These are phyloP conservation scores for Ganoderma multipileum DNA, from an alignment of 1,284 basidiomycete species.

Conservation along the genomic window DNA sequence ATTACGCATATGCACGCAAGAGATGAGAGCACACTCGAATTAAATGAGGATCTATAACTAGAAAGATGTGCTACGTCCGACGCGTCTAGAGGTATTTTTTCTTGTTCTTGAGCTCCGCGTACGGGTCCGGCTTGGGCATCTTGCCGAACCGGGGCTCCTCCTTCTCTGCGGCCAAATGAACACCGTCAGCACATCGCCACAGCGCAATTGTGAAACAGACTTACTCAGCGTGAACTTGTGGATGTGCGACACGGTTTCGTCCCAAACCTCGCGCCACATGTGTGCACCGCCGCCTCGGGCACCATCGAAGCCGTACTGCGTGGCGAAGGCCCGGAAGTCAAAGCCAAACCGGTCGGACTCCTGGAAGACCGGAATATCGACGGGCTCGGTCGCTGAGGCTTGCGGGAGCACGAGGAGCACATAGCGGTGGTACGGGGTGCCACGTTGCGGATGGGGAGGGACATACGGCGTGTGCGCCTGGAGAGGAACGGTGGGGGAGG, in stretches of 20 bases:
- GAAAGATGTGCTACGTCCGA: constrained; percentile 18
- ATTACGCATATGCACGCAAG: background rate
- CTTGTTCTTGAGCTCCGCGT: constrained; percentile 59
- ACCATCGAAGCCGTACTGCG: constrained; percentile 58
- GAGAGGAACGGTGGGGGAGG: constrained; percentile 47
- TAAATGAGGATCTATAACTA: constrained; percentile 24
- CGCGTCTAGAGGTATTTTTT: constrained; percentile 53
- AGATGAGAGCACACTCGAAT: constrained; percentile 23
- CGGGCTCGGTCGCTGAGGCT: constrained; percentile 42
- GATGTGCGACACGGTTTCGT: constrained; percentile 67
- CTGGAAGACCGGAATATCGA: constrained; percentile 47
- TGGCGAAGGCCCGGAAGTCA: constrained; percentile 68
- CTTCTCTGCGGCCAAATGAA: constrained; percentile 47
- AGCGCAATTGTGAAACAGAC: constrained; percentile 41
- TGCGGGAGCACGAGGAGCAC: constrained; percentile 82
- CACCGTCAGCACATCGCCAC: constrained; percentile 8
- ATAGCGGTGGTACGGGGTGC: constrained; percentile 89
- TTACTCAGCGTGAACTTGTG: constrained; percentile 74
- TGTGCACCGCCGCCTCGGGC: constrained; percentile 73
- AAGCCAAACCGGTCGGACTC: constrained; percentile 61
- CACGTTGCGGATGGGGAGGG: constrained; percentile 88
- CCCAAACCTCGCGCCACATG: constrained; percentile 88
- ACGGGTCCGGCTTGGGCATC: constrained; percentile 54
- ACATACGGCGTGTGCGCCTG: constrained; percentile 74
- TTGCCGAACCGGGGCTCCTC: constrained; percentile 73